Conservation (phyloP, 2,329 filamentous ascomycete genomes). For the Verruconis gallopava region DNA sequence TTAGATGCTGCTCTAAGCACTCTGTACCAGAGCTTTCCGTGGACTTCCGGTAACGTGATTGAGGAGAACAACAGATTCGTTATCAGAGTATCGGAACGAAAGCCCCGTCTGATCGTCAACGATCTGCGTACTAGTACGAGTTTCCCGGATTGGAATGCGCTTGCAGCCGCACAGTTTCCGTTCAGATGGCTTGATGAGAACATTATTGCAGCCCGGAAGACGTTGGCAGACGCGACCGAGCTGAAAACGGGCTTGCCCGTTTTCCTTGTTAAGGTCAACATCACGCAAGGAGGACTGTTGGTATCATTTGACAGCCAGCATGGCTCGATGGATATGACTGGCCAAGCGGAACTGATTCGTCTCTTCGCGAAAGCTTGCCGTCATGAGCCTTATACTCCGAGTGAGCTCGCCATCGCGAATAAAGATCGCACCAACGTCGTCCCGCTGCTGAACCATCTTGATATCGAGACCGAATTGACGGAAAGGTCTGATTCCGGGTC, state of each 20-base stretch:
- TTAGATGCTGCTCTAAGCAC: constrained; percentile 26
- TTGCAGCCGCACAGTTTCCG: constrained; percentile 30
- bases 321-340: constrained; percentile 38
- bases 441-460: constrained; percentile 27
- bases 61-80: constrained; percentile 24
- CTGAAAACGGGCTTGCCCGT: constrained; percentile 23
- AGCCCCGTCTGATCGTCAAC: constrained; percentile 28
- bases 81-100: constrained; percentile 25
- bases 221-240: constrained; percentile 16
- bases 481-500: constrained; percentile 14
- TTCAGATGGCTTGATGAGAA: constrained; percentile 37
- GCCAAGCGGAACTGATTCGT: constrained; percentile 33
- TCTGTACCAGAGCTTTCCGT: constrained; percentile 32
- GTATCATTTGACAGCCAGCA: constrained; percentile 39
- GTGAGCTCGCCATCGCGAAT: constrained; percentile 35
- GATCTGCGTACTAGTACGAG: constrained; percentile 27
- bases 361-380: constrained; percentile 38
- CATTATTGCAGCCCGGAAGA: constrained; percentile 29
- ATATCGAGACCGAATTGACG: constrained; percentile 23
- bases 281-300: constrained; percentile 37
- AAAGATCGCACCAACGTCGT: constrained; percentile 25
- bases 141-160: constrained; percentile 25
- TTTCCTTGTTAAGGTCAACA: constrained; percentile 35
- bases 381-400: constrained; percentile 30
- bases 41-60: constrained; percentile 34